Evolutionary conservation across 768 basidiomycete species (phyloP), one percentile per base, ranked within the genome.

Genomic region (Clitopilus passeckerianus): DNA sequence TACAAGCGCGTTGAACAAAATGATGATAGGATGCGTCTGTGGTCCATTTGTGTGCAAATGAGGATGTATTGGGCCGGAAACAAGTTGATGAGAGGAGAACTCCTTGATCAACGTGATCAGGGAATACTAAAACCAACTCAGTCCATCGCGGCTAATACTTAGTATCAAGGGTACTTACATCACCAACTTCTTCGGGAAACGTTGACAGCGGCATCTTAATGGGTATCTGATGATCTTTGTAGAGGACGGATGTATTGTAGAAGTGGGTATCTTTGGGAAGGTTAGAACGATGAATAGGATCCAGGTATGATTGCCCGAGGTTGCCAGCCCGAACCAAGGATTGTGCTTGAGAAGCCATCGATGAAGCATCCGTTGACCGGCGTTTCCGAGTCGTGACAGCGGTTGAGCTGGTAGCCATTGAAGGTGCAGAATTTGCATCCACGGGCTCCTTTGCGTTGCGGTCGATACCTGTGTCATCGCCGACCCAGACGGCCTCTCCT

Each of bases 111-210:
- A 82, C 62, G 89, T 90, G 60, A 95, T 95, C 60, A 98, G 72
- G 22, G 95, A 97, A 73, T 94, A 98, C 95, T 98, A 34, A 22
- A 57, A 30, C 27, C 27, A 18, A 50, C 12, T 23, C 9, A 41
- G 27, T 43, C 33, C 18, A 35, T 44, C 57, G 56, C 23, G 54
- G 20, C 57, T 18, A 54, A 30, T n/a, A n/a, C 7, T 59, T 43
- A 23, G 37, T 34, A 14, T 18, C 15, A 16, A 54, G 30, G 27
- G 34, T 50, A 77, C 72, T 78, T 70, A 98, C 96, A 72, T 98
- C 95, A 50, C 97, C 95, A 59, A 99, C 93, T 78, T 99, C 97
- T 71, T 95, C 93, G 0, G 91, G 83, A 70, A 97, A 98, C 1
- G 89, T 90, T 18, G 86, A 84, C 52, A 97, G 74, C 0, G 97